Base-by-base conservation (phyloP, 2,329 filamentous ascomycete species). In the Fusarium chaquense region DNA sequence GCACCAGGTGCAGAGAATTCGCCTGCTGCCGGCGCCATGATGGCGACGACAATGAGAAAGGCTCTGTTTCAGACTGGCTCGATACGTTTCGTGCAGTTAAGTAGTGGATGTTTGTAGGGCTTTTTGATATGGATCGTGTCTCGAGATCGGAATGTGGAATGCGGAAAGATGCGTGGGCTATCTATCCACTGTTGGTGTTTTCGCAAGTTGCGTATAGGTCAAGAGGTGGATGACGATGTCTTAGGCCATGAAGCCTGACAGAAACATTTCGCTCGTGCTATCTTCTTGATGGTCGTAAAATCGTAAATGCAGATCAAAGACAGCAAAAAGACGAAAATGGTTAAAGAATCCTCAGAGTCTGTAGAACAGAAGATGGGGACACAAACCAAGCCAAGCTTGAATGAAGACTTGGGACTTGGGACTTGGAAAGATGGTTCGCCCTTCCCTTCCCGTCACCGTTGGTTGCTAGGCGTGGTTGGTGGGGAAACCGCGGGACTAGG, bases 1-100 rank as follows among this genome's bases (percentile, higher is more conserved):
- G 89, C 89, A 76, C 92, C 92, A 51, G 92, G 86, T 70, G 90
- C 85, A 70, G 91, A 91, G 75, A 92, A 84, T 74, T 87, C 81
- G 76, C 86, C 83, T 79, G 84, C 80, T 77, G 84, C 80, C 82
- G 87, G 84, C 83, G 87, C 87, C 87, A 90, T 89, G 78, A 76
- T 78, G 84, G 84, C 85, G 82, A 75, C 80, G 78, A 78, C 76
- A 59, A 67, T 43, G 47, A 56, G 59, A 69, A 72, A 68, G 38
- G 62, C 49, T 55, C 61, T 65, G 71, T 75, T 70, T 72, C 71
- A 72, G 61, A 59, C 65, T 62, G 58, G 51, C 26, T 63, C 61
- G 47, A 46, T 40, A 65, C 49, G 50, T 69, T 50, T 62, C 57
- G 63, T 26, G 59, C 12, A 53, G 12, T 33, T n/a, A 41, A 53